These are phyloP conservation scores for sorghum (Sorghum bicolor) DNA, from an alignment of 176 grass and related monocot genomes.

Conservation along the genomic window Sorghum_bicolor_NCBIv3 NC_012875.2:49617001-49617500, in stretches of 20 bases:
- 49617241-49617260: background rate
- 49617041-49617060: conserved; percentile 97
- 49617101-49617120: conserved; percentile 94
- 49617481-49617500: conserved; percentile 77
- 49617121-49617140: conserved; percentile 68
- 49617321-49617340: background rate
- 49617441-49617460: conserved; percentile 54
- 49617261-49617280: background rate
- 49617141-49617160: conserved; percentile 55
- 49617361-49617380: background rate
- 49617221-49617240: background rate
- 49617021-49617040: conserved; percentile 52
- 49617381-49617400: background rate
- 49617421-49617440: background rate
- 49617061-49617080: conserved; percentile 92
- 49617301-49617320: background rate
- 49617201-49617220: background rate
- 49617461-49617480: conserved; percentile 19
- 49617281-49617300: no score
- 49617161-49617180: background rate
- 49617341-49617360: background rate
- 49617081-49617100: conserved; percentile 46
- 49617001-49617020: background rate
- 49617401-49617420: background rate
- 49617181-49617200: background rate